Evolutionary conservation across 768 basidiomycete genomes (phyloP), one percentile per base, ranked within the genome.

Genomic region (Tricholoma saponaceum): DNA sequence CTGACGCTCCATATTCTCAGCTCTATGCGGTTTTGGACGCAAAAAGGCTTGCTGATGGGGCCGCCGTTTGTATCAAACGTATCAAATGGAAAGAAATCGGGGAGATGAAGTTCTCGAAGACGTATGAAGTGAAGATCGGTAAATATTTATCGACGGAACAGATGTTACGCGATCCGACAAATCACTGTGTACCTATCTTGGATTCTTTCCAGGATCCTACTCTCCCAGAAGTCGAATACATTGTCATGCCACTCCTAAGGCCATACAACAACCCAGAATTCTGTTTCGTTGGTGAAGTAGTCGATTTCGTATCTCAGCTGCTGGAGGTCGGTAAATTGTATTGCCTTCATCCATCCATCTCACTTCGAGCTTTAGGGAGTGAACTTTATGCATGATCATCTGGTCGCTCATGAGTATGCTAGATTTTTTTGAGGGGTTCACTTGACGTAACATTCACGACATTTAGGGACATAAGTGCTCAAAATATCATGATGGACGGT

Each of bases 401-500:
- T 66, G 23, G 61, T 74, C 3, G 70, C 71, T 26, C 71, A 74
- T 60, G 67, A 68, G 71, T 70, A 60, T 46, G 62, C 6, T 33
- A 33, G 26, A 28, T 25, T 30, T 23, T 10, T 13, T 33, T 23
- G 2, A 4, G 6, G 12, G 20, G 9, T 41, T 25, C 10, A 6
- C 14, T 2, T 18, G 20, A 30, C 20, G 55, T 25, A 22, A 39
- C 6, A 5, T 16, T 8, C 18, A 7, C 20, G 35, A n/a, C 53
- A 23, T 28, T n/a, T 32, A 72, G 71, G 37, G 70, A 74, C 53
- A 59, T 71, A 8, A 72, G 66, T 14, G 67, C 66, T 8, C 65
- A 65, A 16, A 71, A 74, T 58, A 72, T 75, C 53, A 73, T 75
- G 73, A 74, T 75, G 71, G 72, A 75, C 32, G 70, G 68, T 1